A percentile compares a stretch with the other conserved stretches of the same genome.
Evolutionary conservation across 495 filamentous ascomycete genomes (phyloP).

Genomic region (Oidiodendron maius): DNA sequence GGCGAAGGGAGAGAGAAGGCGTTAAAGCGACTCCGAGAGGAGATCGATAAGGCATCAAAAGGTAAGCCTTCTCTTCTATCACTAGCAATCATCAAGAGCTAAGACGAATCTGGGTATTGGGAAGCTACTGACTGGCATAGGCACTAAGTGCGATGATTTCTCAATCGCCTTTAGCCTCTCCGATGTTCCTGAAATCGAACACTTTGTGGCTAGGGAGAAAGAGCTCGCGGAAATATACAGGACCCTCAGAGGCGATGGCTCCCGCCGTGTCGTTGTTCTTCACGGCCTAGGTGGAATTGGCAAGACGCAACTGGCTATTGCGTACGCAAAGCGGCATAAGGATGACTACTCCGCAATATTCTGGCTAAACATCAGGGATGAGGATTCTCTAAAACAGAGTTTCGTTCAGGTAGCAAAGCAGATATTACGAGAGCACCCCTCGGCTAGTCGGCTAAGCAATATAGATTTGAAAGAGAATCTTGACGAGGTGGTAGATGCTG

Average conservation of each 20-base stretch:
- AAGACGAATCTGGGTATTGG: background rate
- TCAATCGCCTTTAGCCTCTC: conserved; percentile 14
- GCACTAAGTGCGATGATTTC: conserved; percentile 14
- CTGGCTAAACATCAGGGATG: conserved; percentile 21
- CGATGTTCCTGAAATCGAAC: conserved; percentile 4
- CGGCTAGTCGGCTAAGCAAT: conserved; percentile 11
- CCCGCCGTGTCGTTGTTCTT: conserved; percentile 22
- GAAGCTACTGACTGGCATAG: conserved; percentile 15
- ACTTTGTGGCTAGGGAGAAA: conserved; percentile 17
- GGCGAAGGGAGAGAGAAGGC: too few relatives aligned
- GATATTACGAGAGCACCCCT: conserved; percentile 24
- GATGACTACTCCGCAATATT: conserved; percentile 19
- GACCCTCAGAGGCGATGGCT: conserved; percentile 17
- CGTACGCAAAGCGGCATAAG: conserved; percentile 17
- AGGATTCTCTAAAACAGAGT: conserved; percentile 29
- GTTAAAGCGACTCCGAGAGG: too few relatives aligned
- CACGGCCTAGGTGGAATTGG: too few relatives aligned
- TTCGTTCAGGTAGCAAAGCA: conserved; percentile 23
- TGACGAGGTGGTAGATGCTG: conserved; percentile 23
- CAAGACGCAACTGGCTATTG: conserved; percentile 23
- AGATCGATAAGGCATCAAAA: conserved; percentile 10
- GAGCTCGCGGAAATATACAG: conserved; percentile 25
- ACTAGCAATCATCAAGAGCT: too few relatives aligned
- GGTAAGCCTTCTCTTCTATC: conserved; percentile 10
- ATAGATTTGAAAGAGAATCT: conserved; percentile 14